These are phyloP conservation scores for Eimeria sp. DNA, from an alignment of 169 alveolate species.

Conservation along the genomic window DNA sequence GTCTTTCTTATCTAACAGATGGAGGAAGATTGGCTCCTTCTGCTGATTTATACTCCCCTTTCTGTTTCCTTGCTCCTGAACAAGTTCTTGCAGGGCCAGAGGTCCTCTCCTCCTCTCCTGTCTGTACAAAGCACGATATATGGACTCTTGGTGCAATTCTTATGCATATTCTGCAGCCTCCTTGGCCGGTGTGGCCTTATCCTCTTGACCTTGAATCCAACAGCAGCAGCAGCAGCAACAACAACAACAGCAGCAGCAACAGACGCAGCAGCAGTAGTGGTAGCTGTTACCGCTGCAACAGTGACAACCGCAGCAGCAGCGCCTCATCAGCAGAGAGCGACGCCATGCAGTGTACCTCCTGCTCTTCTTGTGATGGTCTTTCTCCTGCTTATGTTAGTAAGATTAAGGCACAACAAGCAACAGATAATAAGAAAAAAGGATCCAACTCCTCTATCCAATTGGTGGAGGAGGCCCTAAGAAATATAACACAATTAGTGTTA, in stretches of 20 bases:
- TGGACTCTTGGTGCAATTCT: constrained; percentile 47
- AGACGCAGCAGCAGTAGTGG: background rate
- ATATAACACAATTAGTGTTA: constrained; percentile 20
- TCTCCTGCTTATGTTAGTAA: background rate
- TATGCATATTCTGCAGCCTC: constrained; percentile 50
- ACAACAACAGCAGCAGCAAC: background rate
- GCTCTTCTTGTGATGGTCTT: background rate
- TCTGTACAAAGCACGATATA: constrained; percentile 5
- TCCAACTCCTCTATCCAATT: background rate
- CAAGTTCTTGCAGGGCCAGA: constrained; percentile 52
- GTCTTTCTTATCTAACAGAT: constrained; percentile 45
- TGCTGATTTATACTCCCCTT: constrained; percentile 25
- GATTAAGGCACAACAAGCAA: background rate
- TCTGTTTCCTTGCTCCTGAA: constrained; percentile 67
- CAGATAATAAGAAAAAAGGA: background rate
- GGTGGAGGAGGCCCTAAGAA: background rate
- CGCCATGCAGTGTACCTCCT: background rate
- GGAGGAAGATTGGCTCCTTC: constrained; percentile 52
- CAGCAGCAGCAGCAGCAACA: background rate
- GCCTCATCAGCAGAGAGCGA: background rate
- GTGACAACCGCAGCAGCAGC: constrained; percentile 43
- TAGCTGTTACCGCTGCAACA: background rate
- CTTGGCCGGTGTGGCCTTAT: background rate
- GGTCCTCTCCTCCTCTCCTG: background rate
- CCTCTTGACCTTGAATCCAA: background rate